phyloP scores from a whole-genome alignment of 306 rosid species.

The Mimosa bimucronata region DNA sequence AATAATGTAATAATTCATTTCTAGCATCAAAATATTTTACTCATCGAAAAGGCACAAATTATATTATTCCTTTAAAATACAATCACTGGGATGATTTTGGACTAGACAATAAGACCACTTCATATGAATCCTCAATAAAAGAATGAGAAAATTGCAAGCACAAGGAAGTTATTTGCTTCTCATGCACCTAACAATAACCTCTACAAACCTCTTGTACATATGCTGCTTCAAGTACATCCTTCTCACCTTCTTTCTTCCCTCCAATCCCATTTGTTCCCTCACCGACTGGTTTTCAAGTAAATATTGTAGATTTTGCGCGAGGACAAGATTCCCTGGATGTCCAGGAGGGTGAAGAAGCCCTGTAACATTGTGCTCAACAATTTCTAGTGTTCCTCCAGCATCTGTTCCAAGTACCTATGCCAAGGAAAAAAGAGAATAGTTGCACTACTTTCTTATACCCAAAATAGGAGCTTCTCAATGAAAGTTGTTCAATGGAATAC shows the following conservation, averaged over 20 bases:
- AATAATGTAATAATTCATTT: no score
- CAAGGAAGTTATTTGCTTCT: constrained; percentile 52
- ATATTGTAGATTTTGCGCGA: constrained; percentile 65
- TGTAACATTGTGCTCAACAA: constrained; percentile 80
- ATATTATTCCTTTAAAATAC: no score
- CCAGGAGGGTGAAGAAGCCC: constrained; percentile 86
- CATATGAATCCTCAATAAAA: constrained; percentile 40
- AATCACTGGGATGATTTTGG: no score
- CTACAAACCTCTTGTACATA: constrained; percentile 79
- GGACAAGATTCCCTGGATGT: constrained; percentile 54
- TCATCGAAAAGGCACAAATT: no score
- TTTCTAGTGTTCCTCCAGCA: constrained; percentile 86
- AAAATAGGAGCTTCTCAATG: background rate
- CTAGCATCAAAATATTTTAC: no score
- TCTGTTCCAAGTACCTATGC: constrained; percentile 89
- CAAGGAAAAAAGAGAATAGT: background rate
- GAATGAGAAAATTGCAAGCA: constrained; percentile 38
- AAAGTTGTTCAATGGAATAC: background rate
- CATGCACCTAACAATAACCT: constrained; percentile 76
- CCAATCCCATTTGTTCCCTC: constrained; percentile 74
- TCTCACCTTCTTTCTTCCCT: constrained; percentile 77
- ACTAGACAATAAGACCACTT: background rate
- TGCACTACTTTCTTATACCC: no score
- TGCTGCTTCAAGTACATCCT: constrained; percentile 79
- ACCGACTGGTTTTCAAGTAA: constrained; percentile 58